Evolutionary conservation across 1,284 basidiomycete species (phyloP).

Genomic region (Chiua sp.): DNA sequence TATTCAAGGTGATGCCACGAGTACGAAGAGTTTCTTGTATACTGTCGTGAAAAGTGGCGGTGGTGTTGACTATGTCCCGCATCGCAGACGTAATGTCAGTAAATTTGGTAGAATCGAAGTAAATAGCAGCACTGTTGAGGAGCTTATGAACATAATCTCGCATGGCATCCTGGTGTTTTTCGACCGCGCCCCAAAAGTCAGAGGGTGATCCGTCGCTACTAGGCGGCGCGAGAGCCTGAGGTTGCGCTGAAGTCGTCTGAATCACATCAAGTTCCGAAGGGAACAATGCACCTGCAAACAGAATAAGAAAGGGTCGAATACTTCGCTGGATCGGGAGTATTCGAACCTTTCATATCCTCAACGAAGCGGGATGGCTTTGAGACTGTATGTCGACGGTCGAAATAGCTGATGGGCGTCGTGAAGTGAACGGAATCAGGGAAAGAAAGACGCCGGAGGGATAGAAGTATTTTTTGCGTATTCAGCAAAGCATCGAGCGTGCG

Average conservation of each 20-base stretch:
- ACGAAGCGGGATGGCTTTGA: background rate
- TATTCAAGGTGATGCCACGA: too few relatives aligned
- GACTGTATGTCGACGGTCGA: slow-evolving; percentile 72
- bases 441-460: slow-evolving; percentile 61
- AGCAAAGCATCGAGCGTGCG: slow-evolving; percentile 60
- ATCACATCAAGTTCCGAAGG: background rate
- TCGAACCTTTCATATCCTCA: slow-evolving; percentile 4
- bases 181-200: slow-evolving; percentile 16
- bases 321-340: too few relatives aligned
- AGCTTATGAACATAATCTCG: slow-evolving; percentile 6
- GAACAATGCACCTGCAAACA: slow-evolving; percentile 1
- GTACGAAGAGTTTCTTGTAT: too few relatives aligned
- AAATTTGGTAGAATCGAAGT: slow-evolving; percentile 8
- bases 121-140: background rate
- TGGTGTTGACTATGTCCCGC: slow-evolving; percentile 10
- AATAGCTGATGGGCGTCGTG: slow-evolving; percentile 70
- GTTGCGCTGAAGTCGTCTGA: background rate
- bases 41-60: too few relatives aligned
- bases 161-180: slow-evolving; percentile 1
- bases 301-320: background rate
- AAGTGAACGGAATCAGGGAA: slow-evolving; percentile 54
- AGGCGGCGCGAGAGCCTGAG: background rate
- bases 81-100: slow-evolving; percentile 10
- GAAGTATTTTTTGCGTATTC: slow-evolving; percentile 55
- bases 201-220: background rate